A percentile compares a stretch with the other conserved stretches of the same genome.
phyloP scores from a whole-genome alignment of 345 rosid species.

The Psidium guajava region DNA sequence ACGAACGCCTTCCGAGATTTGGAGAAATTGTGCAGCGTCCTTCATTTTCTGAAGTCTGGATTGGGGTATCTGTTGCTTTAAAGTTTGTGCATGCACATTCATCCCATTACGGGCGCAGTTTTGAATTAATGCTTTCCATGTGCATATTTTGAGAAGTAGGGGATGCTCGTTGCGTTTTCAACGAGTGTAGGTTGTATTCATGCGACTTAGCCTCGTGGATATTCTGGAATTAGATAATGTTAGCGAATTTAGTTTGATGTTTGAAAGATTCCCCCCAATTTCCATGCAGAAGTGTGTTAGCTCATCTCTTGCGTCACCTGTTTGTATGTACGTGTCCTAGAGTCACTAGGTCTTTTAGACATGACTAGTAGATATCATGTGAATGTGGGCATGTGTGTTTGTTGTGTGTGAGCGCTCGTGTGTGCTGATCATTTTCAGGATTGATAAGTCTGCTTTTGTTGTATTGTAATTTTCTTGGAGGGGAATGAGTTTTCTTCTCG shows the following conservation, averaged over 20 bases:
- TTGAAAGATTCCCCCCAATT: not conserved
- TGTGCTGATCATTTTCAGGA: not conserved
- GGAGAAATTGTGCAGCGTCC: not conserved
- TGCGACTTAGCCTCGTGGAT: rapidly evolving
- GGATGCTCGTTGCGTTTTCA: not conserved
- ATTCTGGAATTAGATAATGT: not conserved
- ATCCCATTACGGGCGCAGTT: not conserved
- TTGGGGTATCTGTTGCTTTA: not conserved
- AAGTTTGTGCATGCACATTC: not conserved
- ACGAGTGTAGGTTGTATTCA: not conserved
- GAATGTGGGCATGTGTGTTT: not conserved
- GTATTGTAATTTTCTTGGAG: not conserved
- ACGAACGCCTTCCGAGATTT: not conserved
- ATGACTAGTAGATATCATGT: not conserved
- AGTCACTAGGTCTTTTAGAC: not conserved
- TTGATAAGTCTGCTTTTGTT: not conserved
- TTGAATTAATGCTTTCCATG: not conserved
- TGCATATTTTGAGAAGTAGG: not conserved
- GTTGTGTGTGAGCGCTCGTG: not conserved
- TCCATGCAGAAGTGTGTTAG: not conserved
- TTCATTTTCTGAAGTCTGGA: not conserved
- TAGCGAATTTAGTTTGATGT: not conserved
- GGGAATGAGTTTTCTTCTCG: not conserved
- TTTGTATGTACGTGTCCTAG: not conserved
- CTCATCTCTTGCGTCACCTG: not conserved